Base-by-base conservation (phyloP, 2,329 filamentous ascomycete genomes). In the Helotiales sp. region DNA sequence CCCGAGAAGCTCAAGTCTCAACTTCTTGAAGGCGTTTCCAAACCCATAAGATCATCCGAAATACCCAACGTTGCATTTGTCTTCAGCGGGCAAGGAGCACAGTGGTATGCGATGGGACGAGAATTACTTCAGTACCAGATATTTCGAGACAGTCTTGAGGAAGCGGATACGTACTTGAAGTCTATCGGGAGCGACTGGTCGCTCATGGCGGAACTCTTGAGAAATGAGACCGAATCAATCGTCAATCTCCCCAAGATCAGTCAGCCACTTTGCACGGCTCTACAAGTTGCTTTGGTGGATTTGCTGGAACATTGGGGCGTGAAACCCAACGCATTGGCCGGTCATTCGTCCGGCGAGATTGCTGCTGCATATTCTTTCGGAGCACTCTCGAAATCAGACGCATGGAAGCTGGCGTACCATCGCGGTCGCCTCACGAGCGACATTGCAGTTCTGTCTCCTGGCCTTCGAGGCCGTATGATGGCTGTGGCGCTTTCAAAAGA, bases 381-480 rank as follows among this genome's bases (percentile, higher is more conserved):
- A 3, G 70, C 70, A 11, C 10, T 80, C 2, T 70, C 50, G 13
- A 7, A 28, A 17, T 13, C 64, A 54, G 62, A 54, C 11, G 68
- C 71, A 2, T 64, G 64, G 52, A 64, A 66, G 32, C 52, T 74
- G 10, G 68, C 73, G 0, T 75, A 70, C 37, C 64, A 69, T 54
- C 60, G 74, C 8, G 74, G 74, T 11, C 37, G 30, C 15, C 28
- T 61, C 1, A 55, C 57, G 11, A 50, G 26, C 20, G 26, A 24
- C n/a, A 28, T 68, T 3, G 45, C 47, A 17, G 2, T 15, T 72
- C 72, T 64, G 64, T 72, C 61, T 71, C 73, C 61, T 11, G 13
- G 24, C 0, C 50, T 73, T 37, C 55, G 28, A 43, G 85, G 85
- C 0, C 76, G 80, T 11, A 88, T 88, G 86, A 79, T 87, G 72